Percentiles rank a stretch among this genome's conserved stretches.
Evolutionary conservation across 2,329 filamentous ascomycete genomes (phyloP).

Genomic region (Parafenestella ontariensis): DNA sequence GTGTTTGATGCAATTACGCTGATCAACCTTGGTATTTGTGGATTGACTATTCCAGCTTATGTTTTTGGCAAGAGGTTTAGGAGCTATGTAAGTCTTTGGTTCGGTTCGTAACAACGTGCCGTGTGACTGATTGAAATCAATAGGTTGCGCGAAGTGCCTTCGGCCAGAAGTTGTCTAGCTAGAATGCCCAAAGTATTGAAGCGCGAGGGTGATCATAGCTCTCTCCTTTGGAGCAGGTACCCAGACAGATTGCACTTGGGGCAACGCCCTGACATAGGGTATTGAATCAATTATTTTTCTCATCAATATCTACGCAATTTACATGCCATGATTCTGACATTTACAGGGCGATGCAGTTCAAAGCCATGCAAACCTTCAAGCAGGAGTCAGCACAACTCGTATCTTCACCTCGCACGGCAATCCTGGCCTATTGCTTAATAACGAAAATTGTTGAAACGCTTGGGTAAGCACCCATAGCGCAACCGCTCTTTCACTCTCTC

Average conservation of each 20-base stretch:
- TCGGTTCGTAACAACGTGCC: background rate
- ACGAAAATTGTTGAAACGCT: background rate
- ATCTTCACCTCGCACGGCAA: background rate
- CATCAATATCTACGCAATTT: background rate
- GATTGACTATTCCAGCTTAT: constrained; percentile 74
- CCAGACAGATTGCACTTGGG: too few species aligned
- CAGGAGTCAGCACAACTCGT: background rate
- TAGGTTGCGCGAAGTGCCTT: constrained; percentile 30
- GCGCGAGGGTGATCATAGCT: background rate
- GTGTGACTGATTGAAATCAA: background rate
- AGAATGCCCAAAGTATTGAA: background rate
- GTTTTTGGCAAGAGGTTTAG: constrained; percentile 44
- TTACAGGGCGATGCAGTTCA: too few species aligned
- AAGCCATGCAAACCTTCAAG: too few species aligned
- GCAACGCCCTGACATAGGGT: too few species aligned
- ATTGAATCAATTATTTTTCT: too few species aligned
- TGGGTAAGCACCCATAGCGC: background rate
- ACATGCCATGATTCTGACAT: background rate
- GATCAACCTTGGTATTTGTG: constrained; percentile 77
- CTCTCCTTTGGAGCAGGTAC: background rate
- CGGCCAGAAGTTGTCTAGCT: constrained; percentile 24
- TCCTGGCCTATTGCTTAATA: background rate
- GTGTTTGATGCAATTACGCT: constrained; percentile 74
- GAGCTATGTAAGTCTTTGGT: constrained; percentile 26
- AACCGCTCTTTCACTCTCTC: background rate